These are phyloP conservation scores for Litsea cubeba DNA, from an alignment of 164 flowering plant species.

Conservation along the genomic window DNA sequence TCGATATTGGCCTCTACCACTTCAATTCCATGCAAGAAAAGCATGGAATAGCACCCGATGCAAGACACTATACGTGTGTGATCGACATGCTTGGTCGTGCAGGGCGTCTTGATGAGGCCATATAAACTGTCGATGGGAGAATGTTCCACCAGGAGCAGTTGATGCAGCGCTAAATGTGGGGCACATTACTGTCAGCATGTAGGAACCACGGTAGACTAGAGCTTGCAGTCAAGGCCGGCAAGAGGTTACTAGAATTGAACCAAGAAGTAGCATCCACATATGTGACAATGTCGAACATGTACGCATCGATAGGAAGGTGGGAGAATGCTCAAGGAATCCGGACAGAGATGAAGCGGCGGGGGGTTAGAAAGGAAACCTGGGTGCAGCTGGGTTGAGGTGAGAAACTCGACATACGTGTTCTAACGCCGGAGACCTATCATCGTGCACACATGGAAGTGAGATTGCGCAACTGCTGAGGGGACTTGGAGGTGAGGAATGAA, in stretches of 20 bases:
- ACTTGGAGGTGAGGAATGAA: slow-evolving; percentile 49
- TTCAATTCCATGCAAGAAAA: slow-evolving; percentile 40
- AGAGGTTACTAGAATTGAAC: slow-evolving; percentile 38
- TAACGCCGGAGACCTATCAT: slow-evolving; percentile 41
- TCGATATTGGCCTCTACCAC: slow-evolving; percentile 43
- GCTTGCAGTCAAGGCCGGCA: slow-evolving; percentile 45
- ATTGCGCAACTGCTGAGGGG: slow-evolving; percentile 31
- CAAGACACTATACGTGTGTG: slow-evolving; percentile 51
- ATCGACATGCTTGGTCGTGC: slow-evolving; percentile 68
- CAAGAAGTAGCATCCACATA: slow-evolving; percentile 45
- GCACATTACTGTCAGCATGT: slow-evolving; percentile 49
- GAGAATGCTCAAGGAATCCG: slow-evolving; percentile 33
- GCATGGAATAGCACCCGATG: slow-evolving; percentile 40
- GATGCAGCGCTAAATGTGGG: slow-evolving; percentile 51
- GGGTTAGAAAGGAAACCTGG: slow-evolving; percentile 63
- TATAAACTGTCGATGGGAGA: slow-evolving; percentile 34
- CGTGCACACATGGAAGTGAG: slow-evolving; percentile 30
- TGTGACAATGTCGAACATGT: slow-evolving; percentile 55
- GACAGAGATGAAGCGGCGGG: slow-evolving; percentile 40
- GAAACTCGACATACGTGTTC: slow-evolving; percentile 34
- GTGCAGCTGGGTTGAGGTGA: slow-evolving; percentile 69
- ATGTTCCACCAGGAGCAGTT: slow-evolving; percentile 22
- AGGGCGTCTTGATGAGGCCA: slow-evolving; percentile 68
- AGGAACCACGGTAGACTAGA: slow-evolving; percentile 55
- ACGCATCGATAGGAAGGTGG: slow-evolving; percentile 53